Evolutionary conservation across 306 rosid species (phyloP).

Genomic region (Citrullus amarus): DNA sequence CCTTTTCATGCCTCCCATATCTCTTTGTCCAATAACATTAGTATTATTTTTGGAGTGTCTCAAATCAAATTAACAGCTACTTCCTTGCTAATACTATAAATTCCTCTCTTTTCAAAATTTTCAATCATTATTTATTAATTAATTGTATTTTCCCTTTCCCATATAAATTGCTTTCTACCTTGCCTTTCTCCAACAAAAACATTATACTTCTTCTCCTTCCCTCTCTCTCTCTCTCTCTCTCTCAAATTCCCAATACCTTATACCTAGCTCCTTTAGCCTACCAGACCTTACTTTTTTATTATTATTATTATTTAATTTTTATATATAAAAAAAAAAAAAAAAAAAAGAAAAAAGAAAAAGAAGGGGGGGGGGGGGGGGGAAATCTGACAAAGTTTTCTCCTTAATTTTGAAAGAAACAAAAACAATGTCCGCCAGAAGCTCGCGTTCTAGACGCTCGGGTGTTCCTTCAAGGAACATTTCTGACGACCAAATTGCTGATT

Average conservation of each 20-base stretch:
- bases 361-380: too few species aligned
- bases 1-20: constrained; percentile 10
- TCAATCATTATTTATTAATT: not conserved
- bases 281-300: too few species aligned
- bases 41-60: not conserved
- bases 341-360: too few species aligned
- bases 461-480: constrained; percentile 25
- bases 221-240: not conserved
- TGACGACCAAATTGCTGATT: constrained; percentile 91
- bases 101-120: not conserved
- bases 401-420: not conserved
- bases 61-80: not conserved
- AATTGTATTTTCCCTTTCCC: not conserved
- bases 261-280: too few species aligned
- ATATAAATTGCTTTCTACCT: not conserved
- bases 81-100: not conserved
- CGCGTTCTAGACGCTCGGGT: constrained; percentile 28
- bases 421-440: constrained; percentile 78
- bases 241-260: not conserved
- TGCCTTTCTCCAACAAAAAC: constrained; percentile 4
- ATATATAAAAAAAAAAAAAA: too few species aligned
- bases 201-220: not conserved
- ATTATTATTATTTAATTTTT: too few species aligned
- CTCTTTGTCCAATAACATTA: not conserved
- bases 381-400: too few species aligned